phyloP scores from a whole-genome alignment of 768 basidiomycete species.

The Podaxis pistillaris region DNA sequence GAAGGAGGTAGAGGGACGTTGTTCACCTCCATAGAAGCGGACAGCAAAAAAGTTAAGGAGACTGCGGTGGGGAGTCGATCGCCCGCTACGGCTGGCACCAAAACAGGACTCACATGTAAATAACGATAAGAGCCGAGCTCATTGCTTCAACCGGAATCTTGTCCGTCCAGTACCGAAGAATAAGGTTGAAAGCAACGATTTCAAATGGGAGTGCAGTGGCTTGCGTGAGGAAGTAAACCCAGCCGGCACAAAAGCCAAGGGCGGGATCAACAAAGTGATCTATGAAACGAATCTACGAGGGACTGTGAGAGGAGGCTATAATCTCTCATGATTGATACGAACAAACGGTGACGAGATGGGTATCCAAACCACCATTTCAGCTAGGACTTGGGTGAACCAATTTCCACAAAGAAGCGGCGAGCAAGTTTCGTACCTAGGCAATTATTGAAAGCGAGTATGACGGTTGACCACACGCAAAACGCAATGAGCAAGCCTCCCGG shows the following conservation, averaged over 20 bases:
- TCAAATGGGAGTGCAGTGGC: constrained; percentile 46
- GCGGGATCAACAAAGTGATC: constrained; percentile 58
- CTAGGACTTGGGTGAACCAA: constrained; percentile 26
- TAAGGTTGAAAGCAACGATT: constrained; percentile 52
- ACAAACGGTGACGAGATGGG: constrained; percentile 79
- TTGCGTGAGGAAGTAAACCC: constrained; percentile 58
- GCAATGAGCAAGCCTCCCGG: constrained; percentile 52
- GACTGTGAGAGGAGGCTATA: background rate
- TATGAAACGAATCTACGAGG: constrained; percentile 52
- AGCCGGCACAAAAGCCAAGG: constrained; percentile 50
- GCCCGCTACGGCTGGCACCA: background rate
- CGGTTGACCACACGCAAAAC: constrained; percentile 46
- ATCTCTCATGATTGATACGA: constrained; percentile 19
- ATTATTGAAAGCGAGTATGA: constrained; percentile 47
- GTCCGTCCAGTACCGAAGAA: constrained; percentile 54
- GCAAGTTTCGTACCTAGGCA: constrained; percentile 34
- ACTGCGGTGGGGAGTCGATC: constrained; percentile 21
- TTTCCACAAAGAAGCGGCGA: background rate
- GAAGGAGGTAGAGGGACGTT: background rate
- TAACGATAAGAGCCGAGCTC: constrained; percentile 37
- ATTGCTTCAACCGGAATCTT: constrained; percentile 44
- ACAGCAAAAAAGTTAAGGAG: constrained; percentile 48
- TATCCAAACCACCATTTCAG: constrained; percentile 80
- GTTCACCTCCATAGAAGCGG: constrained; percentile 45
- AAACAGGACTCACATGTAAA: constrained; percentile 35